Base-by-base conservation (phyloP, 371 early-diverging fungal genomes). In the Choanephora cucurbitarum region DNA sequence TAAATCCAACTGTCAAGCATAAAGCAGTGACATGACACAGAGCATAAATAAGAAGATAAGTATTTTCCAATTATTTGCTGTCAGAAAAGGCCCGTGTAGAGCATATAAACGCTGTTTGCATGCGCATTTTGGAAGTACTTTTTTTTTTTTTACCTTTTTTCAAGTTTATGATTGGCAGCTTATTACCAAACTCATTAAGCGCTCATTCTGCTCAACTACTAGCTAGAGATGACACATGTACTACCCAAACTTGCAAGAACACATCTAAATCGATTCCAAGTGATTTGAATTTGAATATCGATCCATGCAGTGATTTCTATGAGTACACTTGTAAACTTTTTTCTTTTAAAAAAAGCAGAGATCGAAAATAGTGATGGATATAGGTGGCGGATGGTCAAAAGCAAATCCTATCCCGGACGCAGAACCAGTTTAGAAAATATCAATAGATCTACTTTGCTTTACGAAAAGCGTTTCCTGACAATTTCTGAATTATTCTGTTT, bases 301-400 rank as follows among this genome's bases (percentile, higher is more conserved):
- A 77, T 66, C 77, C 77, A 7, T 77, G 77, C 45, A 44, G 51
- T 3, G 72, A 73, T 39, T 77, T 77, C 52, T 82, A 73, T 47
- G 67, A 71, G 37, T 85, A 73, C 52, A 58, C 80, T 9, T 85
- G 85, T 84, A 78, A 52, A 34, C 7, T 14, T 5, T 28, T 14
- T 8, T 7, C 7, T 40, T 15, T 19, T 34, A 13, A 37, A 13
- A 13, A 37, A 28, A 22, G 46, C 23, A 46, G 7, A 11, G n/a
- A 2, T 1, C 11, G 11, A 13, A 2, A 37, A 18, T 4, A 22
- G 2, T 21, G 19, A 33, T 15, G 11, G 13, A 14, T 41, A 19
- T 52, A 82, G 82, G 84, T 54, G 82, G 83, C n/a, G 66, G 65
- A 10, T 84, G 82, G 72, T 34, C 59, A 17, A 52, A 60, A 23